These are phyloP conservation scores for Colletotrichum brevisporum DNA, from an alignment of 2,329 filamentous ascomycete species.

Conservation along the genomic window DNA sequence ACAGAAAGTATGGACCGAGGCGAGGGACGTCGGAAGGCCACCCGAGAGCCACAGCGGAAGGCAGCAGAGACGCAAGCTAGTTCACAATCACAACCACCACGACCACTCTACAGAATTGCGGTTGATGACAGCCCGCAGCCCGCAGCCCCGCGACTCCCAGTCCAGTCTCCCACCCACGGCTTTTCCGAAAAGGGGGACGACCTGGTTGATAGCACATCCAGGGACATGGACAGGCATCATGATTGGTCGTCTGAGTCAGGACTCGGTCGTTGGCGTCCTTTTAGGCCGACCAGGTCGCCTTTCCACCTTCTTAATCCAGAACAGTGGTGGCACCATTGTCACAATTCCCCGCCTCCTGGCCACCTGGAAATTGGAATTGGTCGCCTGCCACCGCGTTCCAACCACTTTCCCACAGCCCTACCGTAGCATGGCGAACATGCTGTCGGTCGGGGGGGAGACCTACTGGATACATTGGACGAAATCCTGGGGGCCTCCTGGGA, in stretches of 20 bases:
- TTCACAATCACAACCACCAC: background rate
- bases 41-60: conserved; percentile 1
- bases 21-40: conserved; percentile 20
- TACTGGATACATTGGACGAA: conserved; percentile 29
- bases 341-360: conserved; percentile 38
- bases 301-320: conserved; percentile 41
- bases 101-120: background rate
- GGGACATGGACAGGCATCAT: background rate
- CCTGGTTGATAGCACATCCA: conserved; percentile 33
- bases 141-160: no score
- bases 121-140: conserved; percentile 17
- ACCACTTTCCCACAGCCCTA: conserved; percentile 34
- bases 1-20: conserved; percentile 10
- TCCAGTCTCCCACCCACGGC: conserved; percentile 29
- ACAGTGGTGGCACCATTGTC: conserved; percentile 40
- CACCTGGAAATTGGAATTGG: conserved; percentile 40
- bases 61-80: background rate
- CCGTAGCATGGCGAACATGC: conserved; percentile 31
- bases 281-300: conserved; percentile 33
- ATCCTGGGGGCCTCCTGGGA: conserved; percentile 20
- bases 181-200: conserved; percentile 38
- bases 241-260: conserved; percentile 42
- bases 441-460: background rate
- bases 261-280: conserved; percentile 37
- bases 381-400: conserved; percentile 10